Percentiles rank a stretch among this genome's conserved stretches.
Conservation (phyloP, 805 yeast genomes). For the Tetrapisispora pingtungensis region DNA sequence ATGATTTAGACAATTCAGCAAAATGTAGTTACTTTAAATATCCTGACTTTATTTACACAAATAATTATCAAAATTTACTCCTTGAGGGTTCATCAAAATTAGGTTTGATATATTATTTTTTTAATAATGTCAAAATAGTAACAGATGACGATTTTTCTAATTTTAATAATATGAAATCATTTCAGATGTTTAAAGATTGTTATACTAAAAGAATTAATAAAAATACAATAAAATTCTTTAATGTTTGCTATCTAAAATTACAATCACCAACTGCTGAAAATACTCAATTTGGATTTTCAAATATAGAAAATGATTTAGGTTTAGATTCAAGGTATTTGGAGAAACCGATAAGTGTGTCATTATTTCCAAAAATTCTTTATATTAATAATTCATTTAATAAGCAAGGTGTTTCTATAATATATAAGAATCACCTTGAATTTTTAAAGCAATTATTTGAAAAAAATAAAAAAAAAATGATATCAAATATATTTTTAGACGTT, state of each 20-base stretch:
- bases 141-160: background rate
- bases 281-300: no score
- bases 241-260: background rate
- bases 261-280: no score
- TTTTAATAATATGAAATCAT: background rate
- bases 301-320: no score
- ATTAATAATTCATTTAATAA: background rate
- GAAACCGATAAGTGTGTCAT: background rate
- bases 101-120: background rate
- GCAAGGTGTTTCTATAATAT: background rate
- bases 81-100: background rate
- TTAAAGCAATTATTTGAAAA: constrained; percentile 8
- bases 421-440: constrained; percentile 4
- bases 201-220: background rate
- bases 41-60: background rate
- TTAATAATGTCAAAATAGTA: background rate
- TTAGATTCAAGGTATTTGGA: background rate
- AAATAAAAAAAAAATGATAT: constrained; percentile 3
- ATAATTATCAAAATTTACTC: background rate
- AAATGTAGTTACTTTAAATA: background rate
- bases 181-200: constrained; percentile 3
- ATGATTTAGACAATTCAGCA: background rate
- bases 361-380: constrained; percentile 8
- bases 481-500: constrained; percentile 10
- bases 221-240: background rate